Evolutionary conservation across 2,329 filamentous ascomycete species (phyloP).

Genomic region (Xylariaceae sp.): DNA sequence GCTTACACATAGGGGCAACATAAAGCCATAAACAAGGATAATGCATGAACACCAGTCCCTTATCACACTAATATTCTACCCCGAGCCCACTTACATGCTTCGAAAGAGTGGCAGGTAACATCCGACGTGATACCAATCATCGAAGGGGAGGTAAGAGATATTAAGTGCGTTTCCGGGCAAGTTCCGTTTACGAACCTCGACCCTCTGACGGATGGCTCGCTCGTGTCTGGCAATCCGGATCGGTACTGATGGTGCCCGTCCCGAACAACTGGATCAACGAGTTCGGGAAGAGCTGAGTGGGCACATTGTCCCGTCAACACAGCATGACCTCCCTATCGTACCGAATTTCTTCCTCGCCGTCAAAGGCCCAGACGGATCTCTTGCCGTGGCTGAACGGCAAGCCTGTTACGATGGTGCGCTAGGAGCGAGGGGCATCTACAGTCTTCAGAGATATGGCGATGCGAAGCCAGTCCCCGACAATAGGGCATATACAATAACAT

Average conservation of each 20-base stretch:
- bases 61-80: too few species aligned
- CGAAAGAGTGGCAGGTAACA: neutral
- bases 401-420: slow-evolving; percentile 7
- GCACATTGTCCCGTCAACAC: slow-evolving; percentile 21
- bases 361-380: neutral
- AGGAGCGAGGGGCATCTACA: too few species aligned
- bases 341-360: too few species aligned
- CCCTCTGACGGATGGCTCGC: slow-evolving; percentile 5
- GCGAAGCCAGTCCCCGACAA: slow-evolving; percentile 35
- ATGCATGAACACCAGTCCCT: too few species aligned
- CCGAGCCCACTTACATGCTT: neutral
- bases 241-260: slow-evolving; percentile 6
- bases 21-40: too few species aligned
- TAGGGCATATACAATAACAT: slow-evolving; percentile 38
- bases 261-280: neutral
- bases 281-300: slow-evolving; percentile 7
- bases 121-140: neutral
- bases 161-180: neutral
- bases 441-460: slow-evolving; percentile 7
- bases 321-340: slow-evolving; percentile 10
- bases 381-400: neutral
- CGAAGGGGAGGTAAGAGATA: neutral
- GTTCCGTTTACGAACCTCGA: slow-evolving; percentile 13
- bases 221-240: slow-evolving; percentile 3
- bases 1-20: too few species aligned